These are phyloP conservation scores for Taxillus chinensis DNA, from an alignment of 164 flowering plant species.

Conservation along the genomic window DNA sequence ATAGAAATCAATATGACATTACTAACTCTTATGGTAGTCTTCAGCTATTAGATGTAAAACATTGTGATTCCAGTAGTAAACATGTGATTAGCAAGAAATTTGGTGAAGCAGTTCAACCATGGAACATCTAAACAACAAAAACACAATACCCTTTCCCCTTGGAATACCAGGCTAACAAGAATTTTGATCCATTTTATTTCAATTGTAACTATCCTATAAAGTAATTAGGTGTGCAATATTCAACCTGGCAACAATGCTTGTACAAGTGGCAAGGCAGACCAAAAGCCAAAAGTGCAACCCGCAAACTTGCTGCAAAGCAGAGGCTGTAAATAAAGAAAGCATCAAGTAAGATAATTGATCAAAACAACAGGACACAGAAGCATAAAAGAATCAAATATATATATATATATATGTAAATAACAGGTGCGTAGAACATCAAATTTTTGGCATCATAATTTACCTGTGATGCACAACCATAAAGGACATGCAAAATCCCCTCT, in stretches of 20 bases:
- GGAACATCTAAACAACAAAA: no score
- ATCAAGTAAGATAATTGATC: neutral
- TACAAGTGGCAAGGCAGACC: constrained; percentile 76
- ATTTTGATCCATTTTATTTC: neutral
- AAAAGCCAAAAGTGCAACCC: constrained; percentile 41
- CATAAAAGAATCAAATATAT: no score
- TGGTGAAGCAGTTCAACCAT: neutral
- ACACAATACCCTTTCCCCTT: neutral
- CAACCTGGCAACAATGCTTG: constrained; percentile 87
- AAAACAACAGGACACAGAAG: no score
- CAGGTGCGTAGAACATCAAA: neutral
- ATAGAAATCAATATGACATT: neutral
- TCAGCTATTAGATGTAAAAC: no score
- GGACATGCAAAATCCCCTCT: constrained; percentile 87
- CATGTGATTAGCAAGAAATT: neutral
- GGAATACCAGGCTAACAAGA: neutral
- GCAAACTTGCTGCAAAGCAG: constrained; percentile 55
- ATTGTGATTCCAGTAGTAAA: no score
- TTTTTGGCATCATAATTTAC: constrained; percentile 25
- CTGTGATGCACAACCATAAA: constrained; percentile 85
- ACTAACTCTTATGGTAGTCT: neutral
- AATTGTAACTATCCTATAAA: neutral
- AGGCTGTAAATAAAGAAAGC: constrained; percentile 37
- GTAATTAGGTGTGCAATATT: neutral
- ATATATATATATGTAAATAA: neutral